Conservation (phyloP, 257 asterid species). For the Ilex aquifolium region DNA sequence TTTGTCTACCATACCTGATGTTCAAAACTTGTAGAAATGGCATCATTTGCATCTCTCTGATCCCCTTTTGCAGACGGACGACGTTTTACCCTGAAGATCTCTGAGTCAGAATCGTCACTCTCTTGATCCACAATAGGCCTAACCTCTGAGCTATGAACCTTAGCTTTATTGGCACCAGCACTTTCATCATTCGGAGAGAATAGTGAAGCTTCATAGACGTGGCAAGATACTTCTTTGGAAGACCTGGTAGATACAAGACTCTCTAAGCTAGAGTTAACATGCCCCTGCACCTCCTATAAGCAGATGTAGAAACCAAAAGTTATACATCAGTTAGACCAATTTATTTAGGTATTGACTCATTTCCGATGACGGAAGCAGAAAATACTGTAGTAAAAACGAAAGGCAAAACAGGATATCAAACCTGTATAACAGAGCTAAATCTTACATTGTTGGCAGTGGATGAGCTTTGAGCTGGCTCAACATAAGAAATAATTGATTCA, state of each 20-base stretch:
- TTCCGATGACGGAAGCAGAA: not conserved
- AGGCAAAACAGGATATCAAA: not conserved
- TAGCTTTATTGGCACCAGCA: constrained; percentile 19
- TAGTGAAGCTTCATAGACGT: constrained; percentile 26
- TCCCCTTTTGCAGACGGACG: constrained; percentile 57
- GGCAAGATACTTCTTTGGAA: constrained; percentile 17
- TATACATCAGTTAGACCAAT: no score
- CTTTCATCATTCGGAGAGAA: constrained; percentile 24
- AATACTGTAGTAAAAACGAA: not conserved
- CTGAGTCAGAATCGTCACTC: constrained; percentile 80
- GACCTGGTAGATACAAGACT: constrained; percentile 17
- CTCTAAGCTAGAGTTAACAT: constrained; percentile 20
- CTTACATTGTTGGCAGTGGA: constrained; percentile 27
- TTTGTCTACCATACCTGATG: constrained; percentile 47
- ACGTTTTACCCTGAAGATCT: constrained; percentile 81
- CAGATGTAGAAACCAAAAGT: constrained; percentile 1
- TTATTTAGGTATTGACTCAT: no score
- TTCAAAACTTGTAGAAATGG: constrained; percentile 32
- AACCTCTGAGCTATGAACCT: constrained; percentile 18
- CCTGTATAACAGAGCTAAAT: constrained; percentile 9
- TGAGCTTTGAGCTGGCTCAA: constrained; percentile 21
- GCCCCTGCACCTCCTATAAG: constrained; percentile 27
- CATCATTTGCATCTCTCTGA: constrained; percentile 32
- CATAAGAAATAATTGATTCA: constrained; percentile 4
- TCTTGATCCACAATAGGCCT: constrained; percentile 35